Evolutionary conservation across 192 early-diverging fungal genomes (phyloP), one percentile per base, ranked within the genome.

Genomic region (Gorgonomyces haynaldii): DNA sequence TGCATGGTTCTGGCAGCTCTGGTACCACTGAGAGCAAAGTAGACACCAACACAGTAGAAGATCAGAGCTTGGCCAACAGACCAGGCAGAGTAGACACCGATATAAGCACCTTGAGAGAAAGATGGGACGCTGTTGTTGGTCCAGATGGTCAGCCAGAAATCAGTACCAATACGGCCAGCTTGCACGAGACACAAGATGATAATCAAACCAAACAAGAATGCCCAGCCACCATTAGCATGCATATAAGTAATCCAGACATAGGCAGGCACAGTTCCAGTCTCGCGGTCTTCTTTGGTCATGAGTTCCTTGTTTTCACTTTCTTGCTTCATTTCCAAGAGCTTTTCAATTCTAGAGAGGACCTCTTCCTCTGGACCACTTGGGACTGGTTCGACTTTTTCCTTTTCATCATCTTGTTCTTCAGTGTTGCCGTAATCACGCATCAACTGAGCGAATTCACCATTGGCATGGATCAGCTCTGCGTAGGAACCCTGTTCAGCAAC

Each of bases 281-380:
- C 83, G 42, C 80, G 74, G 57, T 88, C 82, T 59, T 98, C 96
- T 6, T 86, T 84, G 35, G 79, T 60, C 31, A 88, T 86, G 31
- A 96, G 63, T 51, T 78, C 72, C 72, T 44, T 65, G 34, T 47
- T 57, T 65, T 44, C 13, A 16, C 28, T 49, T 36, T 49, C 27
- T 50, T 20, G 73, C 65, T 2, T 47, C 42, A 7, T 56, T 24
- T 23, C 20, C 34, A 43, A 61, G 43, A 24, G 52, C 41, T 49
- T 32, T 25, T 53, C 55, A 31, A 66, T 41, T 36, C 60, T 37
- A 13, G 15, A 23, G 3, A 60, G 25, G 13, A 40, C 45, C 13
- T 34, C 35, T 34, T 62, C 61, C 1, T 49, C 52, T 6, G 37
- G 57, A n/a, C n/a, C n/a, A n/a, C n/a, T n/a, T n/a, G n/a, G n/a